These are phyloP conservation scores for Pythium insidiosum DNA, from an alignment of 352 stramenopile species.

Conservation along the genomic window DNA sequence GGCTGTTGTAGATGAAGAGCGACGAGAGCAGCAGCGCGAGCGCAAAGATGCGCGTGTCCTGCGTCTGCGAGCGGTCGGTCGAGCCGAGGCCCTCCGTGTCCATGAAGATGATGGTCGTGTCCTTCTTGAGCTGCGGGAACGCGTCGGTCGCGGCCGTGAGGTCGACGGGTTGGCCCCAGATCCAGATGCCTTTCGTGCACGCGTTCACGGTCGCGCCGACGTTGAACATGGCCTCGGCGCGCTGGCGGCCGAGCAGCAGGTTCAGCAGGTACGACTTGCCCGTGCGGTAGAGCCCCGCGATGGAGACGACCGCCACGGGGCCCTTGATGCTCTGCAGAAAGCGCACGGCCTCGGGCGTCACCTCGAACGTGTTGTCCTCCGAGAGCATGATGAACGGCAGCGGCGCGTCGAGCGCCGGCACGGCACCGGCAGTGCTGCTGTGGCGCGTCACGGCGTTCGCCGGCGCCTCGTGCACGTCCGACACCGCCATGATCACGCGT, in stretches of 20 bases:
- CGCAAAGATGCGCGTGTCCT: slow-evolving; percentile 89
- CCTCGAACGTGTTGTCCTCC: slow-evolving; percentile 53
- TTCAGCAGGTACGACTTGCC: slow-evolving; percentile 82
- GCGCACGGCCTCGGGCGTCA: slow-evolving; percentile 42
- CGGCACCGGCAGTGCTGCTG: background rate
- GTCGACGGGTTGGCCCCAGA: slow-evolving; percentile 53
- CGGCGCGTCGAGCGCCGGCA: slow-evolving; percentile 17
- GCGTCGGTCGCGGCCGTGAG: background rate
- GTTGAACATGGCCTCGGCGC: slow-evolving; percentile 58
- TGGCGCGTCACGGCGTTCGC: background rate
- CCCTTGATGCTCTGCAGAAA: slow-evolving; percentile 56
- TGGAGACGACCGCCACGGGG: slow-evolving; percentile 53
- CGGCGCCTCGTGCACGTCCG: background rate
- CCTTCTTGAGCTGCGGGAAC: slow-evolving; percentile 47
- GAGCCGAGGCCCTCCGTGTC: slow-evolving; percentile 87
- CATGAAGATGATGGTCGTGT: slow-evolving; percentile 75
- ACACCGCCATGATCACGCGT: too few relatives aligned
- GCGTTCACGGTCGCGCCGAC: slow-evolving; percentile 74
- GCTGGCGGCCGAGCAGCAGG: slow-evolving; percentile 36
- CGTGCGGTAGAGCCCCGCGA: slow-evolving; percentile 68
- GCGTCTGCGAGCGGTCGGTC: slow-evolving; percentile 74
- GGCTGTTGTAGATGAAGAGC: slow-evolving; percentile 89
- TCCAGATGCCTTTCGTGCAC: slow-evolving; percentile 90
- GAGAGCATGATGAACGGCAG: slow-evolving; percentile 70
- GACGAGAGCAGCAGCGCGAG: slow-evolving; percentile 79